Evolutionary conservation across 2,329 filamentous ascomycete genomes (phyloP).

Genomic region (Curvularia lunata): DNA sequence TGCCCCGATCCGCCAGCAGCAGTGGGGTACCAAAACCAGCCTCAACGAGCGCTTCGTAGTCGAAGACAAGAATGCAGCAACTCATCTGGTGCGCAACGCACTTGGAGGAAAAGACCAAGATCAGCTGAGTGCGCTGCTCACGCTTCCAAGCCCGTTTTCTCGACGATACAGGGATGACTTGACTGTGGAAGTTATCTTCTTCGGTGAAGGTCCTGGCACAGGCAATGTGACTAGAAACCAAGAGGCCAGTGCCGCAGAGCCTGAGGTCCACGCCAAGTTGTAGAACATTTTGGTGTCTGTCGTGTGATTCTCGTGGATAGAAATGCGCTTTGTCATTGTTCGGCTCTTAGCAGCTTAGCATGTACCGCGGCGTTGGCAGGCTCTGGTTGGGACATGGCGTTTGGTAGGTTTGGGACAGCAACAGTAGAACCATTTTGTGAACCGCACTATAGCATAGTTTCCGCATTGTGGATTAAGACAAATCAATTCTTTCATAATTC

Average conservation of each 20-base stretch:
- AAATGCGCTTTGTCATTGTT: neutral
- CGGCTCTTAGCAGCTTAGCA: conserved; percentile 6
- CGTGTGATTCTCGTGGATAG: neutral
- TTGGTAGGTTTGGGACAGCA: conserved; percentile 3
- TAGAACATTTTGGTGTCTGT: conserved; percentile 28
- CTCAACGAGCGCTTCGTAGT: conserved; percentile 86
- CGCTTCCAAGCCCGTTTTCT: conserved; percentile 88
- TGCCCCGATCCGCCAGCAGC: conserved; percentile 83
- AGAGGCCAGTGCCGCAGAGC: conserved; percentile 75
- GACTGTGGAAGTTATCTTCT: conserved; percentile 98
- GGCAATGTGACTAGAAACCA: conserved; percentile 83
- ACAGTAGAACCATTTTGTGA: neutral
- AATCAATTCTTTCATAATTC: neutral
- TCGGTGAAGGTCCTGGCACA: conserved; percentile 77
- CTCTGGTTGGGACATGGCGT: conserved; percentile 17
- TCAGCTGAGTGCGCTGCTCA: conserved; percentile 90
- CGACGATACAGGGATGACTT: conserved; percentile 93
- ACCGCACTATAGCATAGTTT: conserved; percentile 5
- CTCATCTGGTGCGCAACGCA: conserved; percentile 92
- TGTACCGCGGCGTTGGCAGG: conserved; percentile 17
- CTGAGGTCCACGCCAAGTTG: conserved; percentile 57
- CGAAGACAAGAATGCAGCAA: conserved; percentile 94
- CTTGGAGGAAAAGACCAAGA: conserved; percentile 92
- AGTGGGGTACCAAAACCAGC: conserved; percentile 83
- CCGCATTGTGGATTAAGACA: neutral